These are phyloP conservation scores for Suhomyces prunicola DNA, from an alignment of 805 yeast species.

Conservation along the genomic window DNA sequence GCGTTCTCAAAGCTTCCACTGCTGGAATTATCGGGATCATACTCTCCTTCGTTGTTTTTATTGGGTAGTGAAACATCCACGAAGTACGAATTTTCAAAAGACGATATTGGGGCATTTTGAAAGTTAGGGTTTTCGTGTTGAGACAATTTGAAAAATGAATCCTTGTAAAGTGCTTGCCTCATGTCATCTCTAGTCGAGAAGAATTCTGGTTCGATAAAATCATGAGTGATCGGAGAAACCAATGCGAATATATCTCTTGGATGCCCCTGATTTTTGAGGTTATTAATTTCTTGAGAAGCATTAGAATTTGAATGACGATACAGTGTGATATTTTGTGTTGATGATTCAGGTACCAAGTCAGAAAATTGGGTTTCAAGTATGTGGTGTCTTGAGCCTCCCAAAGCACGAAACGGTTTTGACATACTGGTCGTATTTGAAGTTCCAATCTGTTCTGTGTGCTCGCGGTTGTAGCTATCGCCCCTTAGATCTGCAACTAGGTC, in stretches of 20 bases:
- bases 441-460: background rate
- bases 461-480: background rate
- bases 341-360: background rate
- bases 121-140: slow-evolving; percentile 1
- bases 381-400: background rate
- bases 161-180: slow-evolving; percentile 10
- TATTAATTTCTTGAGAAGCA: background rate
- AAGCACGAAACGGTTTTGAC: background rate
- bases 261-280: background rate
- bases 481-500: background rate
- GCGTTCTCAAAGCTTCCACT: slow-evolving; percentile 6
- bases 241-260: slow-evolving; percentile 10
- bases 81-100: background rate
- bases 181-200: slow-evolving; percentile 10
- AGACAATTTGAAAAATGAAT: slow-evolving; percentile 7
- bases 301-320: background rate
- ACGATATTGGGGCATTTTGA: background rate
- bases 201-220: slow-evolving; percentile 9
- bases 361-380: background rate
- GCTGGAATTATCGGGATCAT: slow-evolving; percentile 4
- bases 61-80: background rate
- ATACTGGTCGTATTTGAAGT: background rate
- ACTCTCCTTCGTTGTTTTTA: background rate
- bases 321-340: background rate
- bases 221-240: slow-evolving; percentile 9